These are phyloP conservation scores for Apiospora arundinis DNA, from an alignment of 2,329 filamentous ascomycete species.

Conservation along the genomic window DNA sequence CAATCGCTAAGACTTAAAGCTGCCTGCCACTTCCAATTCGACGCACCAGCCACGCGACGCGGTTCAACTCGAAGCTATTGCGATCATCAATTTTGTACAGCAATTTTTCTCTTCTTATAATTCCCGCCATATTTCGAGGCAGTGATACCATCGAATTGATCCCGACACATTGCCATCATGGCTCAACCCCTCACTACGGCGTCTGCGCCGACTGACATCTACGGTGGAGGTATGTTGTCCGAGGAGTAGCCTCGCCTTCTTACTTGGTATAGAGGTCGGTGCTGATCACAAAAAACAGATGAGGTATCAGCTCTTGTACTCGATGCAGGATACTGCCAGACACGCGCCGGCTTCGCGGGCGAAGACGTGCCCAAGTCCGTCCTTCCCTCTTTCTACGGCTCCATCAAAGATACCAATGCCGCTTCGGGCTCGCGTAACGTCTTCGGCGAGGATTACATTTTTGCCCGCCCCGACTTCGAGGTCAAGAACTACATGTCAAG, in stretches of 20 bases:
- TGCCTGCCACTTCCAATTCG: conserved; percentile 15
- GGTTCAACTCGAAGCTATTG: conserved; percentile 10
- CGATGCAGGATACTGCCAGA: conserved; percentile 89
- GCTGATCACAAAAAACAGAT: conserved; percentile 60
- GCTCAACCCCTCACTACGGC: conserved; percentile 62
- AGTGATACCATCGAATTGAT: neutral
- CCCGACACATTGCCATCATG: conserved; percentile 45
- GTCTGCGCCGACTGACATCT: conserved; percentile 66
- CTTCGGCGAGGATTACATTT: conserved; percentile 91
- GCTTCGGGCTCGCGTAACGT: conserved; percentile 56
- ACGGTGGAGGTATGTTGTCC: conserved; percentile 61
- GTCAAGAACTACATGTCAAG: conserved; percentile 90
- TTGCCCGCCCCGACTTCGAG: conserved; percentile 77
- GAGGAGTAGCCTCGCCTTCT: neutral
- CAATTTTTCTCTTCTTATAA: neutral
- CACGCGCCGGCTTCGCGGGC: conserved; percentile 94
- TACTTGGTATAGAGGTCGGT: neutral
- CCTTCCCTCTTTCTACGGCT: conserved; percentile 87
- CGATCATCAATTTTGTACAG: neutral
- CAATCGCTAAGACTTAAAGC: neutral
- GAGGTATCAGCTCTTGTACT: conserved; percentile 97
- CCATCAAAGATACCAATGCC: conserved; percentile 53
- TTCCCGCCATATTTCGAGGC: neutral
- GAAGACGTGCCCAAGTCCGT: conserved; percentile 97
- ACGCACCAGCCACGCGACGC: conserved; percentile 18